Evolutionary conservation across 1,284 basidiomycete species (phyloP).

Genomic region (Butyriboletus appendiculatus): DNA sequence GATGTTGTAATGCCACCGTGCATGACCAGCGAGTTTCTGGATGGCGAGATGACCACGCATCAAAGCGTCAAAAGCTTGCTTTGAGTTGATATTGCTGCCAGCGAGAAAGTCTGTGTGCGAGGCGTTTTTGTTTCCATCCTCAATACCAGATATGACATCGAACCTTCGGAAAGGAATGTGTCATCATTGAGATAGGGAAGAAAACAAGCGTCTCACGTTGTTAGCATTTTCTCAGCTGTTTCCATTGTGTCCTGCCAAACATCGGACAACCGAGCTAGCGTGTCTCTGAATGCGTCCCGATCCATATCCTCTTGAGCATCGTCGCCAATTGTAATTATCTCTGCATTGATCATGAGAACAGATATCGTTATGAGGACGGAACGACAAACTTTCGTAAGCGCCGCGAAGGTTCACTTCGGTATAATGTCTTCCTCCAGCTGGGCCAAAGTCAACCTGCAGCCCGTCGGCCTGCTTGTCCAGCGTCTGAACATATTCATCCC

Average conservation of each 20-base stretch:
- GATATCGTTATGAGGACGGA: neutral
- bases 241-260: slow-evolving; percentile 55
- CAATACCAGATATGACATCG: slow-evolving; percentile 58
- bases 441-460: slow-evolving; percentile 42
- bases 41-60: slow-evolving; percentile 46
- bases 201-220: slow-evolving; percentile 42
- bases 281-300: slow-evolving; percentile 44
- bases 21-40: slow-evolving; percentile 40
- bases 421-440: slow-evolving; percentile 45
- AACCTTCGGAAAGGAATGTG: slow-evolving; percentile 42
- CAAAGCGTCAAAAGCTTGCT: slow-evolving; percentile 53
- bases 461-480: slow-evolving; percentile 35
- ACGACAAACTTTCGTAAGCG: slow-evolving; percentile 49
- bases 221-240: slow-evolving; percentile 54
- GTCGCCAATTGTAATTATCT: slow-evolving; percentile 39
- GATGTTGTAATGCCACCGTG: slow-evolving; percentile 57
- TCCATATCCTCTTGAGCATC: slow-evolving; percentile 34
- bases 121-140: slow-evolving; percentile 43
- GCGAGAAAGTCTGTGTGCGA: slow-evolving; percentile 59
- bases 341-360: slow-evolving; percentile 31
- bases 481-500: slow-evolving; percentile 44
- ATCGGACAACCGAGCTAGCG: slow-evolving; percentile 51
- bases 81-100: slow-evolving; percentile 48
- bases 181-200: neutral
- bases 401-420: slow-evolving; percentile 48